Conservation (phyloP, 441 rosid genomes). For the Erodium trifolium region DNA sequence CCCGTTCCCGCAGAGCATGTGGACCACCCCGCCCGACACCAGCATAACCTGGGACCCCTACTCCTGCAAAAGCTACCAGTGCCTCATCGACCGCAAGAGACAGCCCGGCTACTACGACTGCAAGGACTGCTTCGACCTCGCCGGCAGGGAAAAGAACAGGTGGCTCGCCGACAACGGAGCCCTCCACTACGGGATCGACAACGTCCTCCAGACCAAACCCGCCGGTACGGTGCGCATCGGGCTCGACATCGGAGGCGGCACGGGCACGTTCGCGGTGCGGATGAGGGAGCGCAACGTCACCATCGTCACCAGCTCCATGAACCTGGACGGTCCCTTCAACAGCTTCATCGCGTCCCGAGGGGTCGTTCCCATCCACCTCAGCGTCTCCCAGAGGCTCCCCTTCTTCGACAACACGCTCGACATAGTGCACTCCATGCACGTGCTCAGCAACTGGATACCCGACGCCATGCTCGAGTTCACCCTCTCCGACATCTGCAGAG, state of each 20-base stretch:
- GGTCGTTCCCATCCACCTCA: slow-evolving; percentile 36
- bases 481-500: slow-evolving; percentile 38
- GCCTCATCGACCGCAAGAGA: slow-evolving; percentile 32
- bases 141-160: slow-evolving; percentile 34
- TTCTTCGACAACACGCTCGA: slow-evolving; percentile 51
- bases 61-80: slow-evolving; percentile 39
- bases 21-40: slow-evolving; percentile 34
- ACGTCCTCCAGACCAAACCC: slow-evolving; percentile 27
- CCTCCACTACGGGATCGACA: slow-evolving; percentile 37
- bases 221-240: slow-evolving; percentile 36
- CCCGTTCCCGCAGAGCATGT: slow-evolving; percentile 31
- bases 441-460: slow-evolving; percentile 46
- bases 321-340: slow-evolving; percentile 48
- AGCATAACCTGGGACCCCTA: slow-evolving; percentile 45
- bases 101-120: slow-evolving; percentile 35
- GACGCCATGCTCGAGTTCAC: slow-evolving; percentile 39
- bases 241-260: slow-evolving; percentile 41
- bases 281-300: slow-evolving; percentile 50
- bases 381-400: slow-evolving; percentile 45
- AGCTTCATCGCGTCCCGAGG: slow-evolving; percentile 50
- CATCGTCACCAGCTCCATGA: slow-evolving; percentile 40
- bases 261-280: slow-evolving; percentile 48
- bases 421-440: slow-evolving; percentile 48
- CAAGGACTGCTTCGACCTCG: slow-evolving; percentile 44
- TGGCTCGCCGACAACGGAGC: slow-evolving; percentile 36